Evolutionary conservation across 805 yeast genomes (phyloP), one percentile per base, ranked within the genome.

Genomic region (Pachysolen tannophilus): DNA sequence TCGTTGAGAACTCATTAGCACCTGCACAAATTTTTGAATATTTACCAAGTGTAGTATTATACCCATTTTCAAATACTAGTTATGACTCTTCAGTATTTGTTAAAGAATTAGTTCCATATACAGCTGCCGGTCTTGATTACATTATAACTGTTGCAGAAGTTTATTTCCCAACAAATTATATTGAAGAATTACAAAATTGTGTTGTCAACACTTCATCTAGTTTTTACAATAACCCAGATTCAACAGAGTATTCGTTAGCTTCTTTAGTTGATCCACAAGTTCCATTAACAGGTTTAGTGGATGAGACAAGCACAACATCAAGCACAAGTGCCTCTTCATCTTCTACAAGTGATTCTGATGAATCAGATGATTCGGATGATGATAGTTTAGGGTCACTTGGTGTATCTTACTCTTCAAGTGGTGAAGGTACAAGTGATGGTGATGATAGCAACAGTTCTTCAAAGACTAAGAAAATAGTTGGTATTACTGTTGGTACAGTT

Each of bases 131-230:
- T 10, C 65, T 65, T 33, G 64, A 64, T 32, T 90, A 85, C 56
- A 71, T 86, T 41, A 84, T 84, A 37, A 82, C 97, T 0, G 83
- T 88, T 41, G 97, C 97, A 5, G 82, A 82, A 53, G 81, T 85
- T 37, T 86, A 82, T 53, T 81, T 86, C 61, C 95, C 95, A 17
- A 53, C 60, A 8, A 53, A 56, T 9, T 58, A 68, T 20, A 68
- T 83, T 13, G 47, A 55, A 2, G 52, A 61, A 0, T 63, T 90
- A 43, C 72, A 72, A 39, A 57, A 56, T 14, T 55, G 65, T 26
- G 55, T 90, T 28, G 58, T 63, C 33, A 59, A 76, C 38, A 43
- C 65, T 0, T 46, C 61, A n/a, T 83, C 95, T 3, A 39, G 47
- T 17, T 53, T 92, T 32, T 90, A 82, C 58, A 45, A 62, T 34